Conservation (phyloP, 2,329 filamentous ascomycete genomes). For the Periconia sp. region DNA sequence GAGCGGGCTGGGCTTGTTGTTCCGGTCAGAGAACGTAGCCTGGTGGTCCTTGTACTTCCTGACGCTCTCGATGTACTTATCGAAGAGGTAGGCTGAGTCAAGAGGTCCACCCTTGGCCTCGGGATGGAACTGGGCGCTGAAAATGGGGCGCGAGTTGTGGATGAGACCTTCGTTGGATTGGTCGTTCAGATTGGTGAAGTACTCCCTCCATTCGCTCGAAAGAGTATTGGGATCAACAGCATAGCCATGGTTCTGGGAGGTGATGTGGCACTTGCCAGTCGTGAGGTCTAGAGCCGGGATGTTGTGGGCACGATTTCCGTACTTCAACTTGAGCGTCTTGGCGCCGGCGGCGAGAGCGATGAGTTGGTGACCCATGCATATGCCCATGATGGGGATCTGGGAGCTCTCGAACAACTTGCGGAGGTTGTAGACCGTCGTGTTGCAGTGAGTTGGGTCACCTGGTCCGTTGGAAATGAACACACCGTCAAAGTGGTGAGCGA, state of each 20-base stretch:
- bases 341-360: conserved; percentile 88
- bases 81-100: conserved; percentile 94
- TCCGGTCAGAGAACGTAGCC: conserved; percentile 73
- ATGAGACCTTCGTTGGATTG: conserved; percentile 97
- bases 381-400: conserved; percentile 93
- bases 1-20: conserved; percentile 85
- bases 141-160: conserved; percentile 94
- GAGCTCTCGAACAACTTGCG: conserved; percentile 89
- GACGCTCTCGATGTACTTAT: conserved; percentile 92
- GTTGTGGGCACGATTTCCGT: conserved; percentile 98
- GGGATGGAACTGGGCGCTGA: conserved; percentile 98
- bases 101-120: conserved; percentile 97
- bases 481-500: conserved; percentile 95
- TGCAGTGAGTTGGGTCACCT: conserved; percentile 96
- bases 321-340: conserved; percentile 96
- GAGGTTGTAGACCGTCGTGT: conserved; percentile 91
- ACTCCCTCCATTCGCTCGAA: conserved; percentile 89
- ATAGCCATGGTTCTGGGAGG: conserved; percentile 97
- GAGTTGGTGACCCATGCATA: conserved; percentile 96
- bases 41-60: conserved; percentile 86
- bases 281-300: conserved; percentile 94
- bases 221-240: conserved; percentile 87
- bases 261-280: conserved; percentile 97
- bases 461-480: conserved; percentile 99
- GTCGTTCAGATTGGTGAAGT: conserved; percentile 98